Percentiles rank a stretch among this genome's conserved stretches.
phyloP scores from a whole-genome alignment of 352 stramenopile species.

The Lagenidium giganteum region DNA sequence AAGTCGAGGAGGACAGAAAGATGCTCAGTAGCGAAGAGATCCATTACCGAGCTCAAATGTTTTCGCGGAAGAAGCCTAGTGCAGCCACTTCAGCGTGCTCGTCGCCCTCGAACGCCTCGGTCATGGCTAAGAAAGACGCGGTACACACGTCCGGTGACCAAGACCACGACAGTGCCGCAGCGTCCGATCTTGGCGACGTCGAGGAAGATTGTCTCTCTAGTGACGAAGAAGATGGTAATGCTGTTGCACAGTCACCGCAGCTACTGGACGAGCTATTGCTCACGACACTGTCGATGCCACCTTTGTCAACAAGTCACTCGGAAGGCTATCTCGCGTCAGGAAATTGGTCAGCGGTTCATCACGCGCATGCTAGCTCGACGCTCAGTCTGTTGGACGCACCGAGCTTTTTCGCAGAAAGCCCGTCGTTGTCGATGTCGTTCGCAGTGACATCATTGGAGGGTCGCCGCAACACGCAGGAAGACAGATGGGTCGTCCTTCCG shows the following conservation, averaged over 20 bases:
- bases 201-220: constrained; percentile 35
- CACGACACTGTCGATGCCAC: constrained; percentile 70
- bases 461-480: constrained; percentile 68
- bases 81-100: constrained; percentile 5
- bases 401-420: constrained; percentile 35
- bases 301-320: constrained; percentile 21
- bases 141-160: neutral
- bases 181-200: constrained; percentile 18
- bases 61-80: constrained; percentile 57
- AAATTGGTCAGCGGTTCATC: neutral
- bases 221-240: constrained; percentile 50
- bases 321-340: too few relatives aligned
- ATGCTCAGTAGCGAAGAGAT: constrained; percentile 67
- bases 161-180: neutral
- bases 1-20: constrained; percentile 14
- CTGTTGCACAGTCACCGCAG: constrained; percentile 57
- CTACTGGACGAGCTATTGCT: constrained; percentile 67
- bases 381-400: too few relatives aligned
- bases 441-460: constrained; percentile 55
- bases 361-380: too few relatives aligned
- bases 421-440: constrained; percentile 26
- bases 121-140: constrained; percentile 1
- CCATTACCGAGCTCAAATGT: constrained; percentile 49
- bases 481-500: constrained; percentile 59
- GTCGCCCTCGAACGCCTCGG: constrained; percentile 10